Evolutionary conservation across 768 basidiomycete species (phyloP).

Genomic region (Porpolomopsis calyptriformis): DNA sequence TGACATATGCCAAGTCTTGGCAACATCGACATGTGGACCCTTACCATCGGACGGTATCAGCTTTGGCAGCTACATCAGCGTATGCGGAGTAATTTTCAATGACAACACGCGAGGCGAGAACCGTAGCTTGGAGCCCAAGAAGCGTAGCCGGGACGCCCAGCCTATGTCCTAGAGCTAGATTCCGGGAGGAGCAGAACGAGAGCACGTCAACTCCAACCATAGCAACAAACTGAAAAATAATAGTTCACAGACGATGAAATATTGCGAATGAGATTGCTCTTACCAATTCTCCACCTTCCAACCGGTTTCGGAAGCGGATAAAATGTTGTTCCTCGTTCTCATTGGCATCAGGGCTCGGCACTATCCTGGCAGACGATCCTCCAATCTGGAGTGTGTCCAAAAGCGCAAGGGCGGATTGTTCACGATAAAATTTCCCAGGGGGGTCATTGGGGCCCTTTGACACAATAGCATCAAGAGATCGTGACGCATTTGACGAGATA

Average conservation of each 20-base stretch:
- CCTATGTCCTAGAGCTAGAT: conserved; percentile 32
- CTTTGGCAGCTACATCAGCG: conserved; percentile 37
- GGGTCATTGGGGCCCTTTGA: conserved; percentile 27
- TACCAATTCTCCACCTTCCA: conserved; percentile 47
- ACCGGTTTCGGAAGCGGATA: conserved; percentile 35
- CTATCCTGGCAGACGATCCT: conserved; percentile 39
- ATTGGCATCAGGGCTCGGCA: conserved; percentile 29
- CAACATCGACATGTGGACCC: neutral
- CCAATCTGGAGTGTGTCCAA: conserved; percentile 42
- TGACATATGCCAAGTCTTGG: too few species aligned
- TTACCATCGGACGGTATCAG: conserved; percentile 31
- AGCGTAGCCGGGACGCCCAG: conserved; percentile 41
- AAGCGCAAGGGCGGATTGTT: conserved; percentile 35
- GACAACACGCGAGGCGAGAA: conserved; percentile 46
- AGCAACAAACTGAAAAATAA: conserved; percentile 40
- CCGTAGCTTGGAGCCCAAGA: conserved; percentile 30
- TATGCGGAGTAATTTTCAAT: conserved; percentile 54
- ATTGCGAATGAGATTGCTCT: conserved; percentile 12
- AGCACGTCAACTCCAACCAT: conserved; percentile 42
- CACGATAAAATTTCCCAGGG: conserved; percentile 53
- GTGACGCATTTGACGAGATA: conserved; percentile 19
- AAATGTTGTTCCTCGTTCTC: conserved; percentile 38
- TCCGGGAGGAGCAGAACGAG: conserved; percentile 49
- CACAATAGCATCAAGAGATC: conserved; percentile 29
- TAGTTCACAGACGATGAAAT: neutral